Conservation (phyloP, 2,329 filamentous ascomycete species). For the Fusarium pseudograminearum region DNA sequence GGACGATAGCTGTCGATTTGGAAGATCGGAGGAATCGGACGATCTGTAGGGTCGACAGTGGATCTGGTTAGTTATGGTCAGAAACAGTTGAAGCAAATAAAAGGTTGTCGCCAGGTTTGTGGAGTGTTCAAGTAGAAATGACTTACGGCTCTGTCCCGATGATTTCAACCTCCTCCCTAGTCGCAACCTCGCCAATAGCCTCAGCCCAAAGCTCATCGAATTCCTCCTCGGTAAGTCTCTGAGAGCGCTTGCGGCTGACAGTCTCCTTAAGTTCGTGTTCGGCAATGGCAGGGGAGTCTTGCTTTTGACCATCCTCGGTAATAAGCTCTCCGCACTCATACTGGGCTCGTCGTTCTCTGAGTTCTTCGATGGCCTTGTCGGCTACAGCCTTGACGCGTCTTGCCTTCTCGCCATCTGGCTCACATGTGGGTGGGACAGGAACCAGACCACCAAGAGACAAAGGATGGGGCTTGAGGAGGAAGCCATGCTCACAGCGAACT, state of each 20-base stretch:
- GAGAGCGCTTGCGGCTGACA: conserved; percentile 80
- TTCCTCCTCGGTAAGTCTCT: conserved; percentile 85
- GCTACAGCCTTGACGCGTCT: conserved; percentile 88
- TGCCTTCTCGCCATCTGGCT: conserved; percentile 93
- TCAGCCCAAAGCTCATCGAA: conserved; percentile 89
- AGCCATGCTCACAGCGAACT: conserved; percentile 86
- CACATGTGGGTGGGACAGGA: conserved; percentile 90
- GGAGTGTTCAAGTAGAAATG: conserved; percentile 26
- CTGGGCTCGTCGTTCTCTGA: conserved; percentile 86
- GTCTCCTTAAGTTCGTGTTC: conserved; percentile 83
- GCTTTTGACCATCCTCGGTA: conserved; percentile 69
- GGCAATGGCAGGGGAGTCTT: conserved; percentile 68
- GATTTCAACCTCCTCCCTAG: conserved; percentile 69
- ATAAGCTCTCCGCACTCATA: conserved; percentile 87
- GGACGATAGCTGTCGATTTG: conserved; percentile 76
- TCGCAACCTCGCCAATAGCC: conserved; percentile 78
- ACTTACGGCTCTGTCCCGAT: conserved; percentile 67
- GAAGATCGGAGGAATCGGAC: conserved; percentile 71
- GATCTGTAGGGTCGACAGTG: conserved; percentile 78
- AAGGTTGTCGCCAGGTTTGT: conserved; percentile 35
- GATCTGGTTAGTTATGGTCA: conserved; percentile 89
- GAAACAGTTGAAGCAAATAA: conserved; percentile 52
- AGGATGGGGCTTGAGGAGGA: conserved; percentile 86
- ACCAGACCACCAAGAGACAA: conserved; percentile 83
- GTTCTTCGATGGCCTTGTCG: conserved; percentile 86